Evolutionary conservation across 1,284 basidiomycete species (phyloP), one percentile per base, ranked within the genome.

Genomic region (Tylopilus sp.): DNA sequence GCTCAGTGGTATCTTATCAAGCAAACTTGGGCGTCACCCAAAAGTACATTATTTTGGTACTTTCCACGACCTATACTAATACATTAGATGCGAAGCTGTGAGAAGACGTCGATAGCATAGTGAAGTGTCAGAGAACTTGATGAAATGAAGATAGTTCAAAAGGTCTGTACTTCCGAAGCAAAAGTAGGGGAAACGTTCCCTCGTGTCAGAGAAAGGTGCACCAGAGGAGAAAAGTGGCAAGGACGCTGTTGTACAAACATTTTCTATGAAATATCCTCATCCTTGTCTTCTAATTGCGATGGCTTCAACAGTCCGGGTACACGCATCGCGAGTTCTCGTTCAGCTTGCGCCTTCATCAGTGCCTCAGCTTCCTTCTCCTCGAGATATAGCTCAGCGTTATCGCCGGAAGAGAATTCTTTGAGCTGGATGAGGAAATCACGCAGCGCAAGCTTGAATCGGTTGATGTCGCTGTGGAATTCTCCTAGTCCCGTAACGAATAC

Each of bases 291-390:
- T 66, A 97, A 68, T 71, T 95, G 91, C 59, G 87, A 89, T 28
- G 96, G 96, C 72, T 98, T 98, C 67, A 98, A 79, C 90, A 99
- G 92, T 48, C 97, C 97, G n/a, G 96, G 97, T 55, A 99, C 93
- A 57, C 90, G 83, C 77, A 92, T 89, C 16, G 95, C 95, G 29
- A 85, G 80, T 72, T 93, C 83, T 48, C 88, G 85, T 71, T 97
- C 94, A 53, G 84, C 86, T 54, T 86, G 82, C 1, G 83, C 74
- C 60, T 78, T 78, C 60, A 68, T 72, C 57, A 80, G 76, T 11
- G 77, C 75, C 69, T 97, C 95, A 5, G 84, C 82, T 69, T 99
- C 96, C 72, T 94, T 97, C 71, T 99, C 97, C 64, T 98, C 97
- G 51, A 92, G 74, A 73, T 81, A 98, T 34, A 98, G 76, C 59